Percentiles rank a stretch among this genome's conserved stretches.
Conservation (phyloP, 2,329 filamentous ascomycete genomes). For the Diaporthe velutina region DNA sequence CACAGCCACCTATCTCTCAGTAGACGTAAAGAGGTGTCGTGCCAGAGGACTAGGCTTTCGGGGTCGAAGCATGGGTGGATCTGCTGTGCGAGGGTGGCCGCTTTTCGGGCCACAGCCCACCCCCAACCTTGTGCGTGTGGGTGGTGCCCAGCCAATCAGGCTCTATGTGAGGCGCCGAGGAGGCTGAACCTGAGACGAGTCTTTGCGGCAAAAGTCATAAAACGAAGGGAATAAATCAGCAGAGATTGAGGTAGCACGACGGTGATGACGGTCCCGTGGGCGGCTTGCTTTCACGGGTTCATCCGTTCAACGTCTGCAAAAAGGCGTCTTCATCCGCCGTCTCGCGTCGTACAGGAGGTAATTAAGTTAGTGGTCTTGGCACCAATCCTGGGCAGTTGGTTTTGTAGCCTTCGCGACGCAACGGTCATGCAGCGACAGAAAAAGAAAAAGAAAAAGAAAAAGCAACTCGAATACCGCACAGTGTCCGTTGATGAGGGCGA, state of each 20-base stretch:
- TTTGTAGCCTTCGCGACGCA: not conserved
- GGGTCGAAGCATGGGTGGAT: not conserved
- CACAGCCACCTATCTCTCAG: not conserved
- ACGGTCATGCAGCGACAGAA: not conserved
- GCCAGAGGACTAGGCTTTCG: not conserved
- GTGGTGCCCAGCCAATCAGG: conserved; percentile 26
- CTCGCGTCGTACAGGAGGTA: no score
- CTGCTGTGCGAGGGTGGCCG: conserved; percentile 22
- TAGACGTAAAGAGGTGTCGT: not conserved
- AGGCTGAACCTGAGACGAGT: conserved; percentile 38
- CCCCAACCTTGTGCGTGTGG: not conserved
- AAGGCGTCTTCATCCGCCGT: not conserved
- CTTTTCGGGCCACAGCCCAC: conserved; percentile 24
- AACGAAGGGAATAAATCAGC: not conserved
- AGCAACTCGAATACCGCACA: not conserved
- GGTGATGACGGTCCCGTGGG: no score
- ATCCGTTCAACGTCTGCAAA: not conserved
- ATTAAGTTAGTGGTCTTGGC: not conserved
- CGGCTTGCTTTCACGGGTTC: not conserved
- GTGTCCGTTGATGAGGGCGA: not conserved
- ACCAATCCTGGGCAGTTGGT: not conserved
- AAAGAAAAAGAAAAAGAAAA: not conserved
- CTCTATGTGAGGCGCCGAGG: not conserved
- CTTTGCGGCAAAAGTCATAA: conserved; percentile 1
- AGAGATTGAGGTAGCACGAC: not conserved